Evolutionary conservation across 2,329 filamentous ascomycete species (phyloP).

Genomic region (Aotearoamyces nothofagi): DNA sequence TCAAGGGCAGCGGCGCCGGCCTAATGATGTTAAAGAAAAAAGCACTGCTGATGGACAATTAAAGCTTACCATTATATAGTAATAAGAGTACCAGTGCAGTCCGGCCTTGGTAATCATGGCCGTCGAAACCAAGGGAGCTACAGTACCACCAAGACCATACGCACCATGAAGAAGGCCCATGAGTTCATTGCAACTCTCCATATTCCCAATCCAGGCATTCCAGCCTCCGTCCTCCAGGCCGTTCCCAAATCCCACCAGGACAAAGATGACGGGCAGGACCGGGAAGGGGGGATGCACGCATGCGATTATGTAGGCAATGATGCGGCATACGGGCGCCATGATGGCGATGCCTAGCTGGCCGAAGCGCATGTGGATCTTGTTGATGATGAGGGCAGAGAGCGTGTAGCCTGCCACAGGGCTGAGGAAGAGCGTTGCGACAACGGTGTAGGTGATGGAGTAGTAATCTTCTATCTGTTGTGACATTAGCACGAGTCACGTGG

Average conservation of each 20-base stretch:
- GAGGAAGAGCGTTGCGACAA: slow-evolving; percentile 52
- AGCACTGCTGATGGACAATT: not conserved
- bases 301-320: slow-evolving; percentile 49
- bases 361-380: slow-evolving; percentile 38
- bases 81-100: slow-evolving; percentile 57
- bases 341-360: slow-evolving; percentile 61
- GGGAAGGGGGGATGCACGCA: slow-evolving; percentile 55
- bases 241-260: slow-evolving; percentile 56
- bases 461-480: slow-evolving; percentile 38
- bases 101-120: slow-evolving; percentile 50
- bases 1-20: slow-evolving; percentile 42
- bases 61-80: slow-evolving; percentile 53
- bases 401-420: slow-evolving; percentile 52
- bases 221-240: slow-evolving; percentile 48
- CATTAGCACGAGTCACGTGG: no score
- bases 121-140: slow-evolving; percentile 57
- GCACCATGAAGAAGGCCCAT: slow-evolving; percentile 58
- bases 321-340: slow-evolving; percentile 44
- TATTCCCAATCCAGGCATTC: slow-evolving; percentile 51
- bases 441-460: slow-evolving; percentile 43
- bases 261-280: slow-evolving; percentile 46
- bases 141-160: slow-evolving; percentile 57
- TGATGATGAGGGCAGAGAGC: slow-evolving; percentile 47
- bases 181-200: slow-evolving; percentile 52
- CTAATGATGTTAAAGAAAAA: slow-evolving; percentile 11